phyloP scores from a whole-genome alignment of 2,329 filamentous ascomycete genomes.

The Trichoderma atroviride region DNA sequence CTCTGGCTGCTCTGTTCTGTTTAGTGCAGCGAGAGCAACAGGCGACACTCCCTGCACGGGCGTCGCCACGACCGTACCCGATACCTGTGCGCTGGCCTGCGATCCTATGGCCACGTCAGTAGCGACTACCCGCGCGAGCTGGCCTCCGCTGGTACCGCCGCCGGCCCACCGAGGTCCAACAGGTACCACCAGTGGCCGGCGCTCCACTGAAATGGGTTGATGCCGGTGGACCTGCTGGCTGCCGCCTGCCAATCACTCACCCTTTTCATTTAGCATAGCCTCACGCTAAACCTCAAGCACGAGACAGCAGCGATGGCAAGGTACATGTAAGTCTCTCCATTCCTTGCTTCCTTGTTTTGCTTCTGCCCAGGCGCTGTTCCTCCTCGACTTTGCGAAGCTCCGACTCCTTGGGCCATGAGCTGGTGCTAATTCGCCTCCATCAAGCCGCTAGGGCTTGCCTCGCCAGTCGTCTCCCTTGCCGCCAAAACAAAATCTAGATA shows the following conservation, averaged over 20 bases:
- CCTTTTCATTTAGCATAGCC: slow-evolving; percentile 22
- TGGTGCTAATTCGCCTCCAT: slow-evolving; percentile 7
- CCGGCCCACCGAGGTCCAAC: background rate
- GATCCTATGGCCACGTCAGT: background rate
- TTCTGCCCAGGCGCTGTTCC: background rate
- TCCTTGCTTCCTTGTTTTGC: background rate
- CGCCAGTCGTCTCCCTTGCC: slow-evolving; percentile 10
- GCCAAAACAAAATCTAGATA: slow-evolving; percentile 5
- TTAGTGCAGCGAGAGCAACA: slow-evolving; percentile 2
- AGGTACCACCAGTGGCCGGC: slow-evolving; percentile 2
- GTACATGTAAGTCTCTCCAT: background rate
- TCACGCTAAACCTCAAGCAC: slow-evolving; percentile 7
- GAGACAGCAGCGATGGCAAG: background rate
- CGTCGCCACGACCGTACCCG: background rate
- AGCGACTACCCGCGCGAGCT: background rate
- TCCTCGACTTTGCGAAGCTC: background rate
- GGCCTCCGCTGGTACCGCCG: slow-evolving; percentile 3
- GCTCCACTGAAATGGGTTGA: slow-evolving; percentile 21
- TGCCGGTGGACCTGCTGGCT: slow-evolving; percentile 6
- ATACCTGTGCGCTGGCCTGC: background rate
- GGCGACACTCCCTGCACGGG: background rate
- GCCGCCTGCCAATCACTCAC: slow-evolving; percentile 16
- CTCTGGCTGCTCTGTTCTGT: background rate
- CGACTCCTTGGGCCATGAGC: slow-evolving; percentile 12
- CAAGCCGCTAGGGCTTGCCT: background rate